Evolutionary conservation across 352 stramenopile species (phyloP), one percentile per base, ranked within the genome.

Genomic region (Globisporangium emineosum): DNA sequence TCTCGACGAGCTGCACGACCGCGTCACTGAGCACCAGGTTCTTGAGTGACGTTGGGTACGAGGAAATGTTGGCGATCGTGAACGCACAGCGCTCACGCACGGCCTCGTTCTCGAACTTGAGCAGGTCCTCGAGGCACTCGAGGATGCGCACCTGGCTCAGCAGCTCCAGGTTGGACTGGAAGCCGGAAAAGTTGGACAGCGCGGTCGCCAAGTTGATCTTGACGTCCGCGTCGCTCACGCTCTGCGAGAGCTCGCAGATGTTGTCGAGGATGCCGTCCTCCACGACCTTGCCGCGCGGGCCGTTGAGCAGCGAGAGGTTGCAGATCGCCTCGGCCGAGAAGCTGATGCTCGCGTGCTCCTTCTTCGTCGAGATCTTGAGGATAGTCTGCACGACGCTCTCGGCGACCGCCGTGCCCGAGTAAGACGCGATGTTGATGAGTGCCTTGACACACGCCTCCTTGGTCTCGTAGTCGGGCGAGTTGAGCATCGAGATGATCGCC

Each of bases 401-500:
- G 0, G 83, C 77, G 0, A 94, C 81, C 0, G 76, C 58, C 0
- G 78, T 62, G 25, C 80, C 81, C 2, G 82, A 90, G 29, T 83
- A 74, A 3, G 81, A 93, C 1, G 83, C 81, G 35, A 94, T 91
- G 68, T 94, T 94, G 65, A 94, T 86, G n/a, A 93, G 73, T 8
- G 86, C 75, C 61, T 93, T 94, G n/a, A 94, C 75, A 45, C 86
- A 91, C 1, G 86, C 80, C 60, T 94, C 86, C 60, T 93, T 94
- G 1, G 86, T 93, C 42, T 90, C 81, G n/a, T 76, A 67, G 49
- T 94, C 86, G 0, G 86, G 71, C 10, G 85, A 79, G 66, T 94
- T 94, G 29, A 94, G 74, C 86, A 94, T 93, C 15, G 83, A 92
- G 17, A 94, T 73, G 60, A 94, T 90, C 25, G 86, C 86, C 3